Conservation (phyloP, 1,284 basidiomycete genomes). For the Ustilago nuda region DNA sequence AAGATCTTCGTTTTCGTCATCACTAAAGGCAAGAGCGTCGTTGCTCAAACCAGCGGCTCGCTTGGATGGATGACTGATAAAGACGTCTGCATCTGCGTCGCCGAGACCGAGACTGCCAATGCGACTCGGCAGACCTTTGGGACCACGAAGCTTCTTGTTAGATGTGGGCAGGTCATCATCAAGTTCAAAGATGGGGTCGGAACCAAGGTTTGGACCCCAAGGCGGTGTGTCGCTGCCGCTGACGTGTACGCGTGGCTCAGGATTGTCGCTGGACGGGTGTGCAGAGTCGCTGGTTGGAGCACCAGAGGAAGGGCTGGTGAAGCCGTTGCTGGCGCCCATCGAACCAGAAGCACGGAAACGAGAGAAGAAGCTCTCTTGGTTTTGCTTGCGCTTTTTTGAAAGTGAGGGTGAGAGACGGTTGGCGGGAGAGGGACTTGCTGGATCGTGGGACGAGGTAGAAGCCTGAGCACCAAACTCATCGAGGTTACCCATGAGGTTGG, state of each 20-base stretch:
- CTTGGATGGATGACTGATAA: constrained; percentile 40
- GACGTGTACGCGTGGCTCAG: constrained; percentile 52
- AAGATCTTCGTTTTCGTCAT: constrained; percentile 49
- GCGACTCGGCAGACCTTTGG: constrained; percentile 38
- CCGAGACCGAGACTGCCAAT: constrained; percentile 51
- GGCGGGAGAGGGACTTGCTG: constrained; percentile 42
- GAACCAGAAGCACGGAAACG: constrained; percentile 35
- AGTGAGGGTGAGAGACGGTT: constrained; percentile 32
- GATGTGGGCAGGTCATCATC: constrained; percentile 36
- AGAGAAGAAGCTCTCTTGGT: constrained; percentile 41
- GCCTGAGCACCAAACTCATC: constrained; percentile 43
- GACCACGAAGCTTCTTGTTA: constrained; percentile 53
- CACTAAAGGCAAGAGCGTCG: constrained; percentile 50
- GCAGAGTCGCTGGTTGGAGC: constrained; percentile 47
- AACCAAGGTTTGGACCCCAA: constrained; percentile 54
- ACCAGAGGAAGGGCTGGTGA: constrained; percentile 49
- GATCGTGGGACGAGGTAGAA: constrained; percentile 44
- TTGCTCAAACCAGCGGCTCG: constrained; percentile 51
- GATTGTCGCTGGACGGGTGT: constrained; percentile 46
- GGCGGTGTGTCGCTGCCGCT: constrained; percentile 63
- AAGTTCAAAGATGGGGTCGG: constrained; percentile 47
- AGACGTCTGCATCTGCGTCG: constrained; percentile 36
- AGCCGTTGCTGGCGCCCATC: constrained; percentile 32
- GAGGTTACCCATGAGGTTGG: constrained; percentile 61
- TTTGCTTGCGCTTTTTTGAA: constrained; percentile 43